Conservation (phyloP, 2,329 filamentous ascomycete species). For the Phyllosticta citriasiana region DNA sequence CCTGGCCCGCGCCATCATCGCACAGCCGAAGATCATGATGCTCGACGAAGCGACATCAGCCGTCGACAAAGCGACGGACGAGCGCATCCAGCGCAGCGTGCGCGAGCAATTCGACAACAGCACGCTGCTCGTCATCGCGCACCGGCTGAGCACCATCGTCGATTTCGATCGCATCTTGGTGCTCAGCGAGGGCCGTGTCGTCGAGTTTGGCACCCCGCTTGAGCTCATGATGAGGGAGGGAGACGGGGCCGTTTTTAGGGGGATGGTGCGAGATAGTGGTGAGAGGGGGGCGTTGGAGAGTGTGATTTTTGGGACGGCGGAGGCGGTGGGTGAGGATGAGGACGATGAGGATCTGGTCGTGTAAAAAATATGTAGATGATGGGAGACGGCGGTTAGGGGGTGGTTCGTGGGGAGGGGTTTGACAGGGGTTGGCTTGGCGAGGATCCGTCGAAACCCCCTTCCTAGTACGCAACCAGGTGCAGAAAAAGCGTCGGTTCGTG, state of each 20-base stretch:
- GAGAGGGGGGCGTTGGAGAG: constrained; percentile 1
- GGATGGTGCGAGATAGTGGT: constrained; percentile 9
- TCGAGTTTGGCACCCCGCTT: constrained; percentile 14
- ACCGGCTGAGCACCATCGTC: constrained; percentile 18
- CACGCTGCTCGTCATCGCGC: constrained; percentile 20
- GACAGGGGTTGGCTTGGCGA: no score
- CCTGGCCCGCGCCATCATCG: constrained; percentile 16
- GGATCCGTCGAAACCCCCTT: no score
- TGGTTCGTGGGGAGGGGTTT: no score
- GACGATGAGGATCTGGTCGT: neutral
- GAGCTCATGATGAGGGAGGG: constrained; percentile 2
- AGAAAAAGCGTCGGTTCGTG: no score
- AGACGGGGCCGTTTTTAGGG: neutral
- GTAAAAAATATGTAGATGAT: neutral
- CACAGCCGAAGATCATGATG: constrained; percentile 64
- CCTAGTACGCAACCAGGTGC: no score
- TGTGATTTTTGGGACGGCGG: constrained; percentile 2
- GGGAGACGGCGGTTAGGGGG: no score
- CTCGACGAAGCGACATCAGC: constrained; percentile 72
- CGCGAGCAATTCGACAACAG: constrained; percentile 13
- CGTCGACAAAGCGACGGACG: constrained; percentile 16
- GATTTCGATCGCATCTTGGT: constrained; percentile 19
- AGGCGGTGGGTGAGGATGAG: neutral
- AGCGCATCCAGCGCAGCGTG: constrained; percentile 14
- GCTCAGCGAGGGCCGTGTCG: constrained; percentile 16